Evolutionary conservation across 2,329 filamentous ascomycete species (phyloP).

Genomic region (Phaeosphaeriaceae sp.): DNA sequence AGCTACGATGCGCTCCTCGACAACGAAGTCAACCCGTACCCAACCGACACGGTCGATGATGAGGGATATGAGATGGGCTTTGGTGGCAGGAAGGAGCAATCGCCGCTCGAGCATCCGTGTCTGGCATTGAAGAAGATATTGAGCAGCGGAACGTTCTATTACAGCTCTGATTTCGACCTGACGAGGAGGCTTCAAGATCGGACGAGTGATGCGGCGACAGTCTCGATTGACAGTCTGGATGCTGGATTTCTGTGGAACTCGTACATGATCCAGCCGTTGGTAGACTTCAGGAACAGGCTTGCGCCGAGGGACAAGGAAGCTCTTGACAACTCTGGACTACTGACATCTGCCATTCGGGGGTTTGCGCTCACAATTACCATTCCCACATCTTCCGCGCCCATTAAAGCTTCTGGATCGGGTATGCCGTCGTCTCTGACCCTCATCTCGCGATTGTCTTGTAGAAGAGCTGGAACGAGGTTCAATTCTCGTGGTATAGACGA

Average conservation of each 20-base stretch:
- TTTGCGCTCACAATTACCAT: slow-evolving; percentile 90
- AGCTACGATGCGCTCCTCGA: slow-evolving; percentile 81
- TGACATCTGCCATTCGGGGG: slow-evolving; percentile 93
- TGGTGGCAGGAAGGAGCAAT: slow-evolving; percentile 69
- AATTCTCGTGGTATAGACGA: slow-evolving; percentile 98
- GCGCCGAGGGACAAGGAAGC: slow-evolving; percentile 76
- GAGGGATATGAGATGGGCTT: slow-evolving; percentile 62
- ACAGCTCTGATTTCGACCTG: slow-evolving; percentile 96
- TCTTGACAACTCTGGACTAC: slow-evolving; percentile 84
- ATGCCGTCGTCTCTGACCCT: slow-evolving; percentile 85
- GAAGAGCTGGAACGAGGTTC: slow-evolving; percentile 91
- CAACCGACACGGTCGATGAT: slow-evolving; percentile 60
- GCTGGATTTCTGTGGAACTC: slow-evolving; percentile 96
- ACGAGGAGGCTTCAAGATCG: slow-evolving; percentile 92
- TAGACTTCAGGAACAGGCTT: slow-evolving; percentile 86
- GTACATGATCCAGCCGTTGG: slow-evolving; percentile 94
- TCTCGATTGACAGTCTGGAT: slow-evolving; percentile 92
- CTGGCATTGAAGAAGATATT: slow-evolving; percentile 89
- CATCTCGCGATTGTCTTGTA: slow-evolving; percentile 89
- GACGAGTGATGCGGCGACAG: slow-evolving; percentile 77
- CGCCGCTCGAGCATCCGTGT: slow-evolving; percentile 84
- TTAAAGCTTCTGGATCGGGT: slow-evolving; percentile 71
- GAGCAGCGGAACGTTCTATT: slow-evolving; percentile 94
- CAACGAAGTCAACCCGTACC: slow-evolving; percentile 64
- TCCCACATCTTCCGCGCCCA: slow-evolving; percentile 76